A percentile compares a stretch with the other conserved stretches of the same genome.
Conservation (phyloP, 768 basidiomycete genomes). For the Rhodotorula babjevae region DNA sequence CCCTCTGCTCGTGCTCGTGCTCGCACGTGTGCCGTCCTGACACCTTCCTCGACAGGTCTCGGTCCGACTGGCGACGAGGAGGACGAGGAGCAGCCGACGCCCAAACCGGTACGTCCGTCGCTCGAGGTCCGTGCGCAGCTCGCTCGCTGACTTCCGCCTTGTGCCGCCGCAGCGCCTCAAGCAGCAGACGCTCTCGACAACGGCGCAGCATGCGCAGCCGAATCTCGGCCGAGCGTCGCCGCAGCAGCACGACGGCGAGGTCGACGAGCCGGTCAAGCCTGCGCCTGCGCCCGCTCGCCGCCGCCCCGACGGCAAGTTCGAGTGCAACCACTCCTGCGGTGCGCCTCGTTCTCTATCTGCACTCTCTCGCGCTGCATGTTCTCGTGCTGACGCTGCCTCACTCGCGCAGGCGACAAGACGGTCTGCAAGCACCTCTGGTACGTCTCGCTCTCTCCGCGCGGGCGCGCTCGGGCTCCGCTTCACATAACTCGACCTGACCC, state of each 20-base stretch:
- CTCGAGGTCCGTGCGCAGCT: too few species aligned
- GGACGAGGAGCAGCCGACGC: not conserved
- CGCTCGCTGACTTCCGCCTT: too few species aligned
- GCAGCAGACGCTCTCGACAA: not conserved
- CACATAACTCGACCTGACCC: too few species aligned
- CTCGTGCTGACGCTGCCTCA: not conserved
- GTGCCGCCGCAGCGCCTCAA: not conserved
- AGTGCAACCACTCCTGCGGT: slow-evolving; percentile 34
- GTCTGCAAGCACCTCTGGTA: slow-evolving; percentile 22
- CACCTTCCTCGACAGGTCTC: not conserved
- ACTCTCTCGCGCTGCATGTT: not conserved
- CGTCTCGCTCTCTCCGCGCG: not conserved
- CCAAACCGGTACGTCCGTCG: not conserved
- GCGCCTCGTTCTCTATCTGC: not conserved
- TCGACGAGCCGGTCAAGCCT: too few species aligned
- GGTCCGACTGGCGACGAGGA: not conserved
- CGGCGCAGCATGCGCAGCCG: too few species aligned
- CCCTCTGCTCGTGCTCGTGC: too few species aligned
- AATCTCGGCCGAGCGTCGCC: too few species aligned
- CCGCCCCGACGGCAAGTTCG: slow-evolving; percentile 31
- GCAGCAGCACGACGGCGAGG: not conserved
- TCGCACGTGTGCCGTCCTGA: not conserved
- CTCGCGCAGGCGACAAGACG: slow-evolving; percentile 9
- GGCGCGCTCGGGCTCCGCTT: too few species aligned
- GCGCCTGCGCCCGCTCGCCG: not conserved